phyloP scores from a whole-genome alignment of 352 stramenopile genomes.

The Globisporangium splendens region DNA sequence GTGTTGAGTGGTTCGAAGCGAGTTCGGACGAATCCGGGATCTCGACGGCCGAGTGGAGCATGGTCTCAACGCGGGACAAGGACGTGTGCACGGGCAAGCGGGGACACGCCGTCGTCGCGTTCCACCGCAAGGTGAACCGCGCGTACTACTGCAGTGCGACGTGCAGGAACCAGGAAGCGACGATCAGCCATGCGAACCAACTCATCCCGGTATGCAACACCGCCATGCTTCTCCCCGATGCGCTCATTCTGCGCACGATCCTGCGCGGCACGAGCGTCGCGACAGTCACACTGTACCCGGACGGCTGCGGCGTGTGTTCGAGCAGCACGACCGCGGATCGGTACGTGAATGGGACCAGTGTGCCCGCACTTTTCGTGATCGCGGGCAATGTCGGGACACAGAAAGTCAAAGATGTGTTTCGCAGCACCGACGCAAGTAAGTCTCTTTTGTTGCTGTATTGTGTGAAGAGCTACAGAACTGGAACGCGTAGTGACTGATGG shows the following conservation, averaged over 20 bases:
- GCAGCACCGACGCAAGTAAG: slow-evolving; percentile 61
- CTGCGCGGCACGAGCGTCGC: slow-evolving; percentile 40
- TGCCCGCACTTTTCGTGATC: slow-evolving; percentile 62
- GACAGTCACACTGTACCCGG: slow-evolving; percentile 62
- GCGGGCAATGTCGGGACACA: slow-evolving; percentile 64
- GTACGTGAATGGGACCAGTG: slow-evolving; percentile 51
- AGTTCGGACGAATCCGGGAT: slow-evolving; percentile 66
- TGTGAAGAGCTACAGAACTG: no score
- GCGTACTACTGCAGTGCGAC: slow-evolving; percentile 56
- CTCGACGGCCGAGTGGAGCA: slow-evolving; percentile 77
- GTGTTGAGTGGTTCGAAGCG: slow-evolving; percentile 41
- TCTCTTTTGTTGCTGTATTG: slow-evolving; percentile 5
- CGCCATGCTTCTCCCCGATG: slow-evolving; percentile 24
- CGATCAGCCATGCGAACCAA: slow-evolving; percentile 48
- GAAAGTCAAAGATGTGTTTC: slow-evolving; percentile 77
- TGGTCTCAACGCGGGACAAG: slow-evolving; percentile 37
- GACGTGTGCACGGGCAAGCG: slow-evolving; percentile 72
- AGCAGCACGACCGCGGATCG: slow-evolving; percentile 21
- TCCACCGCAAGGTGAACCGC: slow-evolving; percentile 39
- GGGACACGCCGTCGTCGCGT: slow-evolving; percentile 59
- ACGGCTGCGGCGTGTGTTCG: slow-evolving; percentile 61
- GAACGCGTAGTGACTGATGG: background rate
- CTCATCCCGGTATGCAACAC: slow-evolving; percentile 62
- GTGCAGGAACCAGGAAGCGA: slow-evolving; percentile 41
- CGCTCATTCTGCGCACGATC: slow-evolving; percentile 32